Conservation (phyloP, 257 asterid genomes). For the Solanum infundibuliforme region DNA sequence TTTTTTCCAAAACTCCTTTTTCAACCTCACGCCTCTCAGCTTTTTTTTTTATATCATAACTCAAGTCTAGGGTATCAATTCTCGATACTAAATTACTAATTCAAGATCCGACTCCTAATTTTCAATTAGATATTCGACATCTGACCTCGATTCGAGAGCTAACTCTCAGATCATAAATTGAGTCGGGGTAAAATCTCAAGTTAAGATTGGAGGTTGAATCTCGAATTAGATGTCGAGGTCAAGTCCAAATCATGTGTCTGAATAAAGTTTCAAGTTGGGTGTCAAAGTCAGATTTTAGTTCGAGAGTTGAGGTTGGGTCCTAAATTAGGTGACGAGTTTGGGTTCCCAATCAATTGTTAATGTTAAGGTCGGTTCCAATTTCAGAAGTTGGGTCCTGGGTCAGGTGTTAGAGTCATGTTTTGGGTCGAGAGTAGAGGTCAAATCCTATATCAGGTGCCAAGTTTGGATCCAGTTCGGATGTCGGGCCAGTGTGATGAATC, state of each 20-base stretch:
- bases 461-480: background rate
- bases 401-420: background rate
- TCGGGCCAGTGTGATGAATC: background rate
- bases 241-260: background rate
- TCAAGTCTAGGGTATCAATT: no score
- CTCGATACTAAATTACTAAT: background rate
- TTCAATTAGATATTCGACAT: background rate
- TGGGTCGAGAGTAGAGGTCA: background rate
- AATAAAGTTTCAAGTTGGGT: background rate
- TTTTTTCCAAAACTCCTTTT: no score
- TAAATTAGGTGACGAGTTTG: background rate
- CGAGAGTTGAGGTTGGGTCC: background rate
- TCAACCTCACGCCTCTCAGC: no score
- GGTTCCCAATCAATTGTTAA: background rate
- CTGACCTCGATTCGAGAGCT: background rate
- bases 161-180: background rate
- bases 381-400: no score
- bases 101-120: background rate
- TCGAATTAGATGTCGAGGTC: background rate
- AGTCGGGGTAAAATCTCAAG: background rate
- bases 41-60: no score
- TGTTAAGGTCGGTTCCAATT: background rate
- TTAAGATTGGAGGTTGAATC: background rate
- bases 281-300: background rate
- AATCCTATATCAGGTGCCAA: background rate